phyloP scores from a whole-genome alignment of 176 grass and related monocot species.

The Oryza rufipogon region DNA sequence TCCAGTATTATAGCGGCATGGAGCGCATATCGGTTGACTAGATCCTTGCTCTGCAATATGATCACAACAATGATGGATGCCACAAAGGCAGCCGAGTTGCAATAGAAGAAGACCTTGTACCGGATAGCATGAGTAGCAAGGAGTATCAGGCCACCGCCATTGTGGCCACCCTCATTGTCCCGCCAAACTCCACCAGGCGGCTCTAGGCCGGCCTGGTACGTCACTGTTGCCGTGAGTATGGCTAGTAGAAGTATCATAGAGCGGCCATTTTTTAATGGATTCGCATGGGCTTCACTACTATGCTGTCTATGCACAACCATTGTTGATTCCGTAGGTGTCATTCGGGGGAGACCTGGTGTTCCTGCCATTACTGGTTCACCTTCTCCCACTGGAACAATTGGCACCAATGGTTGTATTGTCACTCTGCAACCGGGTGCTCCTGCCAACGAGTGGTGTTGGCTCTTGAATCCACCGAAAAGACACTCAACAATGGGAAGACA shows the following conservation, averaged over 20 bases:
- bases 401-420: too few species aligned
- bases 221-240: conserved; percentile 27
- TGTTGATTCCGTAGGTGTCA: too few species aligned
- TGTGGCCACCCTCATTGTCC: conserved; percentile 27
- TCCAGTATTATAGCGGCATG: conserved; percentile 16
- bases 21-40: not conserved
- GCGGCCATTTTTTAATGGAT: not conserved
- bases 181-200: conserved; percentile 43
- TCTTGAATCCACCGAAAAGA: too few species aligned
- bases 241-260: conserved; percentile 29
- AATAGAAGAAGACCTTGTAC: conserved; percentile 43
- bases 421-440: too few species aligned
- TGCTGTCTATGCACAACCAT: too few species aligned
- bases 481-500: too few species aligned
- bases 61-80: conserved; percentile 32
- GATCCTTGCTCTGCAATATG: conserved; percentile 10
- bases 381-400: too few species aligned
- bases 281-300: too few species aligned
- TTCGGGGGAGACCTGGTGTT: too few species aligned
- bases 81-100: conserved; percentile 38
- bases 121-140: not conserved
- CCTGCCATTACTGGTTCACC: too few species aligned
- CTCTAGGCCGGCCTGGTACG: not conserved
- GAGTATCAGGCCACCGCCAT: not conserved
- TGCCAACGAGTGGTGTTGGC: too few species aligned